phyloP scores from a whole-genome alignment of 345 rosid genomes.

The Euphorbia peplus region DNA sequence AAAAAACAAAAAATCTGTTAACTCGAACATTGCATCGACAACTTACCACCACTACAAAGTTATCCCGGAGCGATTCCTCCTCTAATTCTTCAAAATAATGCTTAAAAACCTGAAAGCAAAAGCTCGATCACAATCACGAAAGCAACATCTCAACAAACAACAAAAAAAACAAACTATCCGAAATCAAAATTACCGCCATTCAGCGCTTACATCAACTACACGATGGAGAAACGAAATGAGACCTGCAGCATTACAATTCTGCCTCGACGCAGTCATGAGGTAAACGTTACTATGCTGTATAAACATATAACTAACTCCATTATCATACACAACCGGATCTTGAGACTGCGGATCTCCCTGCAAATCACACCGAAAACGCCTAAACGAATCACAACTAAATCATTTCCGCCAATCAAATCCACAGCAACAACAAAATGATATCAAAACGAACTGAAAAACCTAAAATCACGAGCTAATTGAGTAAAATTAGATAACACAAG shows the following conservation, averaged over 20 bases:
- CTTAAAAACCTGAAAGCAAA: constrained; percentile 64
- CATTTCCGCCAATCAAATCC: background rate
- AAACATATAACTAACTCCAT: constrained; percentile 91
- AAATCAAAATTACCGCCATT: background rate
- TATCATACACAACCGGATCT: constrained; percentile 95
- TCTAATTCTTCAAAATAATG: constrained; percentile 97
- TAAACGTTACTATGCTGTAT: constrained; percentile 91
- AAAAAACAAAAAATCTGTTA: background rate
- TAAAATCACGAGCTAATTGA: background rate
- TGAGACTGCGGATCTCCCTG: constrained; percentile 97
- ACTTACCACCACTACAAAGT: constrained; percentile 97
- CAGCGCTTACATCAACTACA: constrained; percentile 71
- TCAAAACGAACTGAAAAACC: background rate
- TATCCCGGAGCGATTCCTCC: constrained; percentile 95
- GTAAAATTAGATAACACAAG: background rate
- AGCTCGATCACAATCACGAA: background rate
- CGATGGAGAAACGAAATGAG: constrained; percentile 86
- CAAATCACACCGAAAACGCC: background rate
- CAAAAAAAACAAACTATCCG: background rate
- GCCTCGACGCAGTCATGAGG: constrained; percentile 84
- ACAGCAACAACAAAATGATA: background rate
- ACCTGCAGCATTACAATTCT: constrained; percentile 97
- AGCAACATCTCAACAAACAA: background rate
- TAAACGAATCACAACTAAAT: background rate
- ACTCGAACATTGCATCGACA: background rate